A percentile compares a stretch with the other conserved stretches of the same genome.
phyloP scores from a whole-genome alignment of 148 eudicot species.

The Fallopia convolvulus region DNA sequence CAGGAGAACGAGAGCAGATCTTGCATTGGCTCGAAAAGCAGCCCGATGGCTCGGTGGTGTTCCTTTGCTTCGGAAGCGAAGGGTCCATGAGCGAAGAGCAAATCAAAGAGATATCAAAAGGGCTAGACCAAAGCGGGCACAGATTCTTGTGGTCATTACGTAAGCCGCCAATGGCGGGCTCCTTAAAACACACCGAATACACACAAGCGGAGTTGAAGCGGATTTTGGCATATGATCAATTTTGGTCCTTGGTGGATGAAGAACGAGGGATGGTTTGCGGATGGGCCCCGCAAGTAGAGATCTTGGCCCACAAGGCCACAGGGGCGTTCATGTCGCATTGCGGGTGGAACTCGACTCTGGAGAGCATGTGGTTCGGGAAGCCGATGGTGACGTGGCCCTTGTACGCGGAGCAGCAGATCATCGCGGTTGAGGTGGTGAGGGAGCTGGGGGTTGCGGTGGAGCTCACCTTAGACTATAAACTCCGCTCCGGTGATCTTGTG shows the following conservation, averaged over 20 bases:
- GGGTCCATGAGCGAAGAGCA: conserved; percentile 14
- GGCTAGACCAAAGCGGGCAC: conserved; percentile 10
- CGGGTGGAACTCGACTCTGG: conserved; percentile 19
- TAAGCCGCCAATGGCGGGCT: background rate
- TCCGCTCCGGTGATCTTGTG: background rate
- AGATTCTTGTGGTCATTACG: conserved; percentile 23
- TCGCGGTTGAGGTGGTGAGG: conserved; percentile 15
- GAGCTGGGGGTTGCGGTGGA: conserved; percentile 3
- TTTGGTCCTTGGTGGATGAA: background rate
- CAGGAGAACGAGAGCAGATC: background rate
- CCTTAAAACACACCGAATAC: background rate
- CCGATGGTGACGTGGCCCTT: conserved; percentile 18
- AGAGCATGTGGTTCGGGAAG: conserved; percentile 18
- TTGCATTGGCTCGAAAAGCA: conserved; percentile 11
- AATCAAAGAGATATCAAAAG: conserved; percentile 16
- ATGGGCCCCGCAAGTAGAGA: conserved; percentile 17
- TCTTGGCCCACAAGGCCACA: background rate
- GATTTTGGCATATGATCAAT: background rate
- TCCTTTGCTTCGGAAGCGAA: conserved; percentile 17
- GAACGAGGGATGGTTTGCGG: conserved; percentile 20
- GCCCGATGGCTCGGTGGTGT: conserved; percentile 15
- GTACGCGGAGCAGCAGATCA: conserved; percentile 17
- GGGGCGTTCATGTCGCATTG: conserved; percentile 17
- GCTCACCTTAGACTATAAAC: background rate
- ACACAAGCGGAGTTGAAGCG: background rate